Base-by-base conservation (phyloP, 192 early-diverging fungal species). In the Coemansia sp. region DNA sequence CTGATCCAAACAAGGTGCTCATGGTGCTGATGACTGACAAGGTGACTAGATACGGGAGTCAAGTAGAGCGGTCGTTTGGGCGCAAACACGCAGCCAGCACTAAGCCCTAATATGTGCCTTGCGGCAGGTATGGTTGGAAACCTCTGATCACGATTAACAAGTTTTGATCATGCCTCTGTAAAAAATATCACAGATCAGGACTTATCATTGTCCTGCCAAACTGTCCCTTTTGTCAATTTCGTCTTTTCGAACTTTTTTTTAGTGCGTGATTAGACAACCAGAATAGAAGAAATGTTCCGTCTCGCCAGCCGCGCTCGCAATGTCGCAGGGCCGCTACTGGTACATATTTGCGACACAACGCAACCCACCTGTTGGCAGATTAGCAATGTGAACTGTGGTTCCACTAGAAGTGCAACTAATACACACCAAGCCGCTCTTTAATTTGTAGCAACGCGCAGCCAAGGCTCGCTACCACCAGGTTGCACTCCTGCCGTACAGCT, bases 261-360 rank as follows among this genome's bases (percentile, higher is more conserved):
- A 13, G 36, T 4, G n/a, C 5, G 14, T 10, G 13, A 56, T 56
- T 56, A 45, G 26, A 31, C 13, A 45, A 18, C n/a, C 23, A 5
- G 13, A 21, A 53, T 56, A 24, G 33, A 56, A 9, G 16, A 46
- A 66, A 79, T 79, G 77, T 74, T 79, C 62, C 65, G 77, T 58
- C 61, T 79, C 48, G 51, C 59, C 40, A 70, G 26, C 24, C 65
- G 68, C 10, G 34, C 62, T 37, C 62, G 77, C 60, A 58, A 43
- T 38, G 13, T 59, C 10, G 63, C 65, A 38, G 65, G 50, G 57
- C 68, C 77, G 18, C 59, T 79, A 45, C 64, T 68, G 77, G 77
- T 74, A 74, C 45, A 65, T 78, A 65, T 61, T 16, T 34, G 3
- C 2, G 21, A 26, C 43, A 51, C 48, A 26, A 26, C n/a, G 4